phyloP scores from a whole-genome alignment of 2,329 filamentous ascomycete species.

The Fusarium azukiicola region DNA sequence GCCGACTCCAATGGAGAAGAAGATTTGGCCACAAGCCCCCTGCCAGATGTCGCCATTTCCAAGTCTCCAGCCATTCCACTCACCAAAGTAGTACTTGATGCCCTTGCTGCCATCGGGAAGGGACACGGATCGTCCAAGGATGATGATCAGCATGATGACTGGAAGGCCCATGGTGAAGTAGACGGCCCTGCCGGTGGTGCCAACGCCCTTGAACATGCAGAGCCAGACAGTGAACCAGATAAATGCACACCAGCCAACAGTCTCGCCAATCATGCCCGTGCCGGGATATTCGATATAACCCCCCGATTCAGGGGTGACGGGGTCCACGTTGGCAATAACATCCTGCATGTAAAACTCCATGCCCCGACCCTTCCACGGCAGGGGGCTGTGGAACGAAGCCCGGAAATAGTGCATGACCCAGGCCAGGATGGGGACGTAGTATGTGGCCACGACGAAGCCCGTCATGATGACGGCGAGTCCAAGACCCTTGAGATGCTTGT shows the following conservation, averaged over 20 bases:
- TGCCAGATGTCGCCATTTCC: constrained; percentile 65
- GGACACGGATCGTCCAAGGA: constrained; percentile 72
- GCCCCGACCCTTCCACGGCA: constrained; percentile 69
- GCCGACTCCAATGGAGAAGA: constrained; percentile 68
- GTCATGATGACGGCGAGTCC: constrained; percentile 73
- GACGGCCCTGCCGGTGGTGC: constrained; percentile 74
- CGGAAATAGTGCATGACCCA: constrained; percentile 79
- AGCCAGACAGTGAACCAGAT: constrained; percentile 78
- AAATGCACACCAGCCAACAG: constrained; percentile 75
- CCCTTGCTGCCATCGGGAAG: constrained; percentile 73
- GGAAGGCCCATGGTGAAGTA: constrained; percentile 79
- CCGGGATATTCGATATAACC: constrained; percentile 61
- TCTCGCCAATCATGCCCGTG: constrained; percentile 71
- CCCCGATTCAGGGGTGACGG: not conserved
- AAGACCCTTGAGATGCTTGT: constrained; percentile 71
- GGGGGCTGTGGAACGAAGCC: constrained; percentile 71
- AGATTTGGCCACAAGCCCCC: constrained; percentile 72
- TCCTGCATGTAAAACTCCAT: constrained; percentile 7
- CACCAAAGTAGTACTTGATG: constrained; percentile 64
- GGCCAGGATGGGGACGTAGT: constrained; percentile 75
- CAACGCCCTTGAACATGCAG: constrained; percentile 77
- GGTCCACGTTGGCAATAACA: not conserved
- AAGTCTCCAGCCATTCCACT: constrained; percentile 68
- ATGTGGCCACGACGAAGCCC: constrained; percentile 72
- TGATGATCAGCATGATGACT: constrained; percentile 73